Evolutionary conservation across 1,284 basidiomycete species (phyloP).

Genomic region (Ceratobasidium sp.): DNA sequence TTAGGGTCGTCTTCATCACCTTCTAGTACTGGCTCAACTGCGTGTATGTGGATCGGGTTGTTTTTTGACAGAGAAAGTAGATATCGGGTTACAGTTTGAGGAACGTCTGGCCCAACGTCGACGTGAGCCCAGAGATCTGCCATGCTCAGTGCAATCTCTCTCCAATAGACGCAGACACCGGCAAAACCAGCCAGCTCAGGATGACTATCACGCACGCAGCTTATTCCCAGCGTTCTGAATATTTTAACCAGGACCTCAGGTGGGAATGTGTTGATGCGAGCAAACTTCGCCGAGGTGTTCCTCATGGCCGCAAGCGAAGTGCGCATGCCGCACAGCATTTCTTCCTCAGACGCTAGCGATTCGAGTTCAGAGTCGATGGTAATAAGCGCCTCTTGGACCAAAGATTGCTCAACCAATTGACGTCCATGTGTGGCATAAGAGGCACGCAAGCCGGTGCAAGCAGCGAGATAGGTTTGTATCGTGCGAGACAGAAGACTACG

Average conservation of each 20-base stretch:
- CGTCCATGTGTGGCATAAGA: background rate
- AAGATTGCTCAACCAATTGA: background rate
- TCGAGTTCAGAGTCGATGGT: background rate
- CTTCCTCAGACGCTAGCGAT: constrained; percentile 2
- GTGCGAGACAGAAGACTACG: background rate
- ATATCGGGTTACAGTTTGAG: background rate
- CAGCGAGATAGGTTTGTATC: background rate
- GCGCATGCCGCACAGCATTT: background rate
- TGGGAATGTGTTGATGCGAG: constrained; percentile 3
- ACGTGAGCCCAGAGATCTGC: background rate
- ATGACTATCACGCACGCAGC: background rate
- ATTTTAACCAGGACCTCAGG: constrained; percentile 1
- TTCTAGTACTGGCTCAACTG: background rate
- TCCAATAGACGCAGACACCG: background rate
- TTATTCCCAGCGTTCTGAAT: background rate
- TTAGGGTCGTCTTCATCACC: background rate
- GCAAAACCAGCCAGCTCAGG: background rate
- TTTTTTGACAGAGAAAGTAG: background rate
- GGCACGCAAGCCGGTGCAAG: background rate
- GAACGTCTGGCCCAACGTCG: background rate
- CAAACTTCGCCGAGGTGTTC: background rate
- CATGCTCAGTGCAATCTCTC: background rate
- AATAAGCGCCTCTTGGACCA: background rate
- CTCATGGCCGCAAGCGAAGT: background rate
- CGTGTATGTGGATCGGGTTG: background rate